Conservation (phyloP, 2,329 filamentous ascomycete genomes). For the Trichothecium roseum region DNA sequence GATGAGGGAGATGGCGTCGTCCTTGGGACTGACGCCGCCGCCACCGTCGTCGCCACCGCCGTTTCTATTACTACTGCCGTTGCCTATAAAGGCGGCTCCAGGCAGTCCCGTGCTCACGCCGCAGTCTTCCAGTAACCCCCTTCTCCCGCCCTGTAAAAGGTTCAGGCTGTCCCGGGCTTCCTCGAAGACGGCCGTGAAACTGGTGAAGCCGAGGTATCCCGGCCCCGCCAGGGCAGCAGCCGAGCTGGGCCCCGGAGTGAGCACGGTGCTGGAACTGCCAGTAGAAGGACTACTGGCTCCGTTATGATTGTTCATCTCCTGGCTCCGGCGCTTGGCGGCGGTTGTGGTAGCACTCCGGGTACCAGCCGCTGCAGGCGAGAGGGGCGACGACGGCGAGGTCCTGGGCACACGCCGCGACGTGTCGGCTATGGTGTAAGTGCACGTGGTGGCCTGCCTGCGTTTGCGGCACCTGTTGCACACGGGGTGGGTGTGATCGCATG, state of each 20-base stretch:
- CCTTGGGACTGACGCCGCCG: background rate
- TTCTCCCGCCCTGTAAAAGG: slow-evolving; percentile 15
- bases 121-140: background rate
- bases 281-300: background rate
- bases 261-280: no score
- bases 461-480: slow-evolving; percentile 25
- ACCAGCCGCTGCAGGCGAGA: slow-evolving; percentile 4
- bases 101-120: background rate
- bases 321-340: no score
- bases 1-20: background rate
- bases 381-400: background rate
- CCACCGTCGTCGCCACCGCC: background rate
- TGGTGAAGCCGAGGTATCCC: slow-evolving; percentile 35
- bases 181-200: slow-evolving; percentile 30
- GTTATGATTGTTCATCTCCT: slow-evolving; percentile 1
- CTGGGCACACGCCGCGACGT: background rate
- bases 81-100: background rate
- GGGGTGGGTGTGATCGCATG: slow-evolving; percentile 27
- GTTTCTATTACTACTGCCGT: background rate
- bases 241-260: no score
- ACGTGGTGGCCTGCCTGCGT: slow-evolving; percentile 18
- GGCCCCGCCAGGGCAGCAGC: slow-evolving; percentile 2
- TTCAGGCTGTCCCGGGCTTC: slow-evolving; percentile 29
- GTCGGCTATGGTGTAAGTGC: slow-evolving; percentile 17
- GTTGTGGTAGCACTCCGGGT: slow-evolving; percentile 10